A percentile compares a stretch with the other conserved stretches of the same genome.
phyloP scores from a whole-genome alignment of 2,329 filamentous ascomycete genomes.

The Talaromyces sp. region DNA sequence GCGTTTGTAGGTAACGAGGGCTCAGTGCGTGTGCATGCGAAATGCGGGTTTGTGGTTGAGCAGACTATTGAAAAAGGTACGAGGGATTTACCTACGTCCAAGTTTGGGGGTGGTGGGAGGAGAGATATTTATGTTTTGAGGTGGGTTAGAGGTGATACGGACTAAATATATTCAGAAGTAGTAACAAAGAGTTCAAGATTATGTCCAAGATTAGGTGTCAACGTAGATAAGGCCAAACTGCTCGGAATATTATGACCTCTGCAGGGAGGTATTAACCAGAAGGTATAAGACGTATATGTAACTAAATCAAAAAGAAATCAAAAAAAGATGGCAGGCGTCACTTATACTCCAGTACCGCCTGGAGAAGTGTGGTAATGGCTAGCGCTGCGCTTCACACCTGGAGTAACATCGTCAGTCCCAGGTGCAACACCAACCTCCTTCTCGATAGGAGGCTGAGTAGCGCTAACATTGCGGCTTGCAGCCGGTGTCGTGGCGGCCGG shows the following conservation, averaged over 20 bases:
- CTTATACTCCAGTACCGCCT: conserved; percentile 24
- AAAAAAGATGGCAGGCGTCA: background rate
- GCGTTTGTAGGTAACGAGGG: conserved; percentile 26
- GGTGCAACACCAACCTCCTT: conserved; percentile 3
- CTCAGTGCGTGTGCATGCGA: conserved; percentile 27
- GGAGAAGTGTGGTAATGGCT: conserved; percentile 30
- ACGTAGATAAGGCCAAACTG: background rate
- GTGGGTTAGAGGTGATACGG: conserved; percentile 9
- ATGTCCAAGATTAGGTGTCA: background rate
- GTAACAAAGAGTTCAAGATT: background rate
- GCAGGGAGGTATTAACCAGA: background rate
- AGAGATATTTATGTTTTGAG: conserved; percentile 23
- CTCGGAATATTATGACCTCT: background rate
- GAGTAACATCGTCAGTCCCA: background rate
- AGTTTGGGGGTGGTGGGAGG: conserved; percentile 22
- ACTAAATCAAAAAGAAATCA: background rate
- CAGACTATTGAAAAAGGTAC: conserved; percentile 22
- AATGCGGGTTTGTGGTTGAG: conserved; percentile 26
- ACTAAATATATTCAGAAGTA: background rate
- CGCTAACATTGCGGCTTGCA: conserved; percentile 14
- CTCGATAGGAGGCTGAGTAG: conserved; percentile 5
- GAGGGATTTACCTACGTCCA: conserved; percentile 13
- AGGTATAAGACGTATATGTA: background rate
- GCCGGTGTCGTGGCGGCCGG: conserved; percentile 1
- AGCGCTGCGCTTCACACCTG: conserved; percentile 24